Evolutionary conservation across 2,329 filamentous ascomycete genomes (phyloP), one percentile per base, ranked within the genome.

Genomic region (Alternaria sp.): DNA sequence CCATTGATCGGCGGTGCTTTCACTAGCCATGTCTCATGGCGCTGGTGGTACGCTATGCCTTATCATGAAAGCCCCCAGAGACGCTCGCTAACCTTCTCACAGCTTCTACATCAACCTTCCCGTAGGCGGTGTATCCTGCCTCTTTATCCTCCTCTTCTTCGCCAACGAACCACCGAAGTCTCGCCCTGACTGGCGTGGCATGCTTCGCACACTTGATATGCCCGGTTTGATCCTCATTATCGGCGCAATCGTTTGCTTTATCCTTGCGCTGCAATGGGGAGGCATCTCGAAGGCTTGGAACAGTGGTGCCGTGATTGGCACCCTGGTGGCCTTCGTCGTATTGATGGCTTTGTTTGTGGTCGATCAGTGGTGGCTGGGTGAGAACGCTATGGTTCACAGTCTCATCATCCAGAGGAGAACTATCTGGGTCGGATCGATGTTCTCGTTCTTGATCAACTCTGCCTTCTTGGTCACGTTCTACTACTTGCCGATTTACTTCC

Each of bases 401-500:
- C 77, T 80, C 0, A 67, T 86, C 10, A 55, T 84, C 13, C 76
- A 76, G 40, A 70, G 81, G 25, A 77, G 81, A 13, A 74, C 74
- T 3, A 72, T 84, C 49, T 74, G 65, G 17, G 70, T 74, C n/a
- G 70, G 72, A 26, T 79, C 73, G 30, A 54, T 75, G 10, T 84
- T 75, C 62, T 70, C 75, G 12, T 77, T 83, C 67, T 76, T 82
- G 62, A 61, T 61, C 32, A 57, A 61, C 13, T 74, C 58, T 45
- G 64, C 66, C 80, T 79, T 82, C 61, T 25, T 81, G 7, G 50
- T 81, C 2, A 67, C 59, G 6, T 61, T 84, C 6, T 85, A 83
- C 71, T 84, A 83, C 66, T 71, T 85, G 0, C 83, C 83, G 4
- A 82, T 86, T 21, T 85, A 84, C 68, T 86, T 86, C 74, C 84